Evolutionary conservation across 2,329 filamentous ascomycete genomes (phyloP), one percentile per base, ranked within the genome.

Genomic region (Verticillium isaacii): DNA sequence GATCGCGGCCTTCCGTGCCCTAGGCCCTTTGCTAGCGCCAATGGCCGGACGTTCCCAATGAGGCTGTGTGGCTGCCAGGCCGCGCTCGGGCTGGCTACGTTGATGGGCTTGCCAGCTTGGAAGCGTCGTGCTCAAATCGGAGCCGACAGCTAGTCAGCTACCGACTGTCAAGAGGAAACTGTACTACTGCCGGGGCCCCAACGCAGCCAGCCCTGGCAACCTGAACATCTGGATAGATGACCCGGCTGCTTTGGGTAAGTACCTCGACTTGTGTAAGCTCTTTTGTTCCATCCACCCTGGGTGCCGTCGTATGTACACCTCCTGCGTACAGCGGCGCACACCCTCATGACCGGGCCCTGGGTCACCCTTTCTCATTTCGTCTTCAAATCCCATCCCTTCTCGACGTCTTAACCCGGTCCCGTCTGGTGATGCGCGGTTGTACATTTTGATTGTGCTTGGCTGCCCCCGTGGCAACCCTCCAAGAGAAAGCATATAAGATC

Each of bases 371-470:
- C 45, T 50, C 45, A 50, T 50, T 50, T 50, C 45, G 45, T 50
- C 45, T 50, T 25, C 45, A 50, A 50, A 50, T 23, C 45, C 45
- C 45, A 50, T 23, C 45, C 45, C 45, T 50, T 50, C 45, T 50
- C 45, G 45, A 50, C 19, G 45, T 50, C 45, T 50, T 12, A 50
- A 25, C n/a, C n/a, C 45, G 45, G 45, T 58, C 57, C 37, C 37
- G 36, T 32, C 57, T 58, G 57, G 39, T 50, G 37, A 58, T 58
- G 57, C 37, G 36, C 37, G 57, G 57, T 58, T 32, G 37, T 58
- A 58, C 37, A 50, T 32, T 8, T 50, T 39, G 41, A 37, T 57
- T 23, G 32, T 36, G 25, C 23, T 29, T 58, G 25, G 32, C 57
- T 39, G 45, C 23, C 45, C 45, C 45, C 45, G 45, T 50, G 45